Evolutionary conservation across 768 basidiomycete species (phyloP), one percentile per base, ranked within the genome.

Genomic region (Phaffia tasmanica): DNA sequence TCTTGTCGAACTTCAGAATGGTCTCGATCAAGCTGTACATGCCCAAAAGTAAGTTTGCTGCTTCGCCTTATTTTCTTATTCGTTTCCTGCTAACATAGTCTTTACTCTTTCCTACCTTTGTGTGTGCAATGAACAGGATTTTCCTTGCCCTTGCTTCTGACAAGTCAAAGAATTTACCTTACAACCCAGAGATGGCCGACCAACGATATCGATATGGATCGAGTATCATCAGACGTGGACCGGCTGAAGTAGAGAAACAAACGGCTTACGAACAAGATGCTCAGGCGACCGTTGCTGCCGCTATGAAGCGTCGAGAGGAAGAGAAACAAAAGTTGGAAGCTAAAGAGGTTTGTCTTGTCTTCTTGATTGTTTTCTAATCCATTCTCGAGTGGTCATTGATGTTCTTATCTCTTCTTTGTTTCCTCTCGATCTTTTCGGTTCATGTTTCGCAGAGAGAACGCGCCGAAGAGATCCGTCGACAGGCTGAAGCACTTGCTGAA

Each of bases 171-270:
- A 77, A 81, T 57, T 80, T 93, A 21, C 89, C 91, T 0, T 98
- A 97, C 76, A 88, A 81, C 71, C 80, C 82, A 14, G 91, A 94
- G 57, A 82, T 97, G 56, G 90, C 92, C 0, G 87, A 91, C 71
- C 87, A 94, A 71, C 84, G 95, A 54, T 82, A 85, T 49, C 86
- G 87, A 74, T 99, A 97, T 72, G 91, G 92, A 16, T 86, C 89
- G 69, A 86, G 82, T 72, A 85, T 98, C 81, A 74, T 94, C 62
- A 81, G 88, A 64, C 85, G 85, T 61, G 86, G 84, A 2, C 60
- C 64, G 25, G 56, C 8, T 23, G 60, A 65, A 42, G 29, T 70
- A 29, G 68, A 65, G 9, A 56, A 56, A 25, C 75, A 76, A 55
- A 54, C 57, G 23, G 71, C 64, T 18, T 75, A 71, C 68, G 75